These are phyloP conservation scores for Phytophthora quininea DNA, from an alignment of 352 stramenopile genomes.

Conservation along the genomic window DNA sequence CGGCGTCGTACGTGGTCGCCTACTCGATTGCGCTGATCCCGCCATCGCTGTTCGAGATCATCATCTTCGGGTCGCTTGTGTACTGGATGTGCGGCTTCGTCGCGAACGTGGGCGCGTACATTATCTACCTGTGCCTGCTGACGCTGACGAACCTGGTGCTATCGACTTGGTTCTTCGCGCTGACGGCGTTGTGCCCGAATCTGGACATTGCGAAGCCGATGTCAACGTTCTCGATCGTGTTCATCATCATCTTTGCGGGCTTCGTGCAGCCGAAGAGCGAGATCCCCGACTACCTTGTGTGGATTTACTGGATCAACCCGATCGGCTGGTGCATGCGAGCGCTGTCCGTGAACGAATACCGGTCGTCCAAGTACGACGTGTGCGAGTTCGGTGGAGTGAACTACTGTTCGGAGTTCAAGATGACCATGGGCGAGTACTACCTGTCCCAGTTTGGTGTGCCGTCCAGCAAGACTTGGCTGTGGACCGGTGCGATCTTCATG, in stretches of 20 bases:
- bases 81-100: conserved; percentile 4
- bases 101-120: conserved; percentile 1
- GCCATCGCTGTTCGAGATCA: conserved; percentile 1
- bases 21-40: conserved; percentile 1
- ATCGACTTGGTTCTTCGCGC: not conserved
- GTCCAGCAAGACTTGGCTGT: conserved; percentile 43
- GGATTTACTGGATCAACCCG: conserved; percentile 68
- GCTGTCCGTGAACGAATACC: conserved; percentile 49
- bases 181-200: conserved; percentile 1
- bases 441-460: conserved; percentile 46
- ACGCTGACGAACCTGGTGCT: not conserved
- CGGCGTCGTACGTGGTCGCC: not conserved
- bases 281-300: conserved; percentile 50
- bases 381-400: conserved; percentile 34
- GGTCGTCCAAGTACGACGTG: conserved; percentile 26
- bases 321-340: conserved; percentile 51
- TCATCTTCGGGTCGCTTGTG: conserved; percentile 2
- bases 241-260: conserved; percentile 3
- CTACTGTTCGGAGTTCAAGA: conserved; percentile 33
- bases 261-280: conserved; percentile 24
- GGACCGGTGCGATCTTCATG: conserved; percentile 31
- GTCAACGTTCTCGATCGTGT: conserved; percentile 3
- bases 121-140: conserved; percentile 3
- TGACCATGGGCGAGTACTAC: conserved; percentile 38
- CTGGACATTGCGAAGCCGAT: conserved; percentile 4